Percentiles rank a stretch among this genome's conserved stretches.
These are phyloP conservation scores for Borovskyia barvae DNA, from an alignment of 208 protist species.

Conservation along the genomic window DNA sequence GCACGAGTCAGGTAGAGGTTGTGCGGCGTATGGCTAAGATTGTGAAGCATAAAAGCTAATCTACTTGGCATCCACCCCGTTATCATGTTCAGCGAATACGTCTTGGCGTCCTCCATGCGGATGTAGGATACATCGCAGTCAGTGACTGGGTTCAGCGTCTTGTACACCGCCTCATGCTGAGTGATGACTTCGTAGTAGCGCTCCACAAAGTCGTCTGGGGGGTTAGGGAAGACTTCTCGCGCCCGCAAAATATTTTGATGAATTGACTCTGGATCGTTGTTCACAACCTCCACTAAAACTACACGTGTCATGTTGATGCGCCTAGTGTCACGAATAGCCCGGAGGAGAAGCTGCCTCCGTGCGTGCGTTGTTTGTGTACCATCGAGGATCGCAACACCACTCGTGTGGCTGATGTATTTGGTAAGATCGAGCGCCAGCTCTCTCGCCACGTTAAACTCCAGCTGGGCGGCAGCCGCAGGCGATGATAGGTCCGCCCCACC, in stretches of 20 bases:
- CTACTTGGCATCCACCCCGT: conserved; percentile 85
- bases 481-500: conserved; percentile 4
- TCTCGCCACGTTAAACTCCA: conserved; percentile 39
- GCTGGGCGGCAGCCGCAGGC: conserved; percentile 20
- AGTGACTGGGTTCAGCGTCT: conserved; percentile 58
- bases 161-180: conserved; percentile 70
- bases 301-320: conserved; percentile 66
- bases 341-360: conserved; percentile 60
- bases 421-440: conserved; percentile 67
- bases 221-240: conserved; percentile 49
- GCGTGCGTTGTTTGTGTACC: conserved; percentile 65
- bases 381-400: conserved; percentile 77
- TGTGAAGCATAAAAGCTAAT: conserved; percentile 88
- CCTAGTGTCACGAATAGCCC: conserved; percentile 56
- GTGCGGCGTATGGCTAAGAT: conserved; percentile 64
- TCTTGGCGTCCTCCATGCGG: conserved; percentile 65
- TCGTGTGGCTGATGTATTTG: conserved; percentile 50
- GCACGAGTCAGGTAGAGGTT: conserved; percentile 81
- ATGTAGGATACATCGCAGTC: conserved; percentile 86
- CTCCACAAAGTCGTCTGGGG: conserved; percentile 73
- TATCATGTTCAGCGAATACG: conserved; percentile 85
- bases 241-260: conserved; percentile 60
- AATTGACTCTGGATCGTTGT: conserved; percentile 49
- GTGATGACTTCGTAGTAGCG: conserved; percentile 66
- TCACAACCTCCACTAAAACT: conserved; percentile 84